These are phyloP conservation scores for Grosmannia clavigera DNA, from an alignment of 2,329 filamentous ascomycete species.

Conservation along the genomic window DNA sequence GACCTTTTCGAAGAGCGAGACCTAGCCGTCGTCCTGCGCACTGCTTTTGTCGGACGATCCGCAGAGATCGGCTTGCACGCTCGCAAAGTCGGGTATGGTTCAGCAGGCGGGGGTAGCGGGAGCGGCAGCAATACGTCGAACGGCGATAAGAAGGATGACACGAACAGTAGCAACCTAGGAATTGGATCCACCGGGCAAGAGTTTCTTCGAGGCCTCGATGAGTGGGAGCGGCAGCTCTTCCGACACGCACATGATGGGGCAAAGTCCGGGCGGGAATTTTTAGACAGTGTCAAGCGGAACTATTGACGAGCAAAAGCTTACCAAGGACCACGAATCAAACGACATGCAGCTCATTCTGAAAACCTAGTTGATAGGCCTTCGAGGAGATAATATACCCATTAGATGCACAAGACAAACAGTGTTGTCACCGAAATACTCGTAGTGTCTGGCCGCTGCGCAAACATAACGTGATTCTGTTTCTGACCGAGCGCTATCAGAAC, in stretches of 20 bases:
- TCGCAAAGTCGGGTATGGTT: slow-evolving; percentile 62
- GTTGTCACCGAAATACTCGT: no score
- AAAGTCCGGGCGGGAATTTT: slow-evolving; percentile 58
- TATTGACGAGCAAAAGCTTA: slow-evolving; percentile 5
- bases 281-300: slow-evolving; percentile 44
- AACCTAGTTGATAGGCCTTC: no score
- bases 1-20: slow-evolving; percentile 76
- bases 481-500: neutral
- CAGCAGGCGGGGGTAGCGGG: slow-evolving; percentile 23
- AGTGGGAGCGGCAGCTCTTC: slow-evolving; percentile 73
- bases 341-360: neutral
- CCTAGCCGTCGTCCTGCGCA: slow-evolving; percentile 61
- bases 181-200: slow-evolving; percentile 57
- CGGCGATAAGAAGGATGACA: slow-evolving; percentile 50
- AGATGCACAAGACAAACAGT: no score
- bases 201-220: slow-evolving; percentile 78
- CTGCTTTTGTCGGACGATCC: slow-evolving; percentile 72
- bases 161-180: slow-evolving; percentile 32
- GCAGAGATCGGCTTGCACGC: slow-evolving; percentile 80
- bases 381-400: no score
- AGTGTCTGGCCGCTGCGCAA: no score
- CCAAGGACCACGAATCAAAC: no score
- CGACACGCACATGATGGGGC: slow-evolving; percentile 61
- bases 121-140: slow-evolving; percentile 25
- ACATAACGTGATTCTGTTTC: no score